Percentiles rank a stretch among this genome's conserved stretches.
Conservation (phyloP, 2,329 filamentous ascomycete genomes). For the Botrytis hyacinthi region DNA sequence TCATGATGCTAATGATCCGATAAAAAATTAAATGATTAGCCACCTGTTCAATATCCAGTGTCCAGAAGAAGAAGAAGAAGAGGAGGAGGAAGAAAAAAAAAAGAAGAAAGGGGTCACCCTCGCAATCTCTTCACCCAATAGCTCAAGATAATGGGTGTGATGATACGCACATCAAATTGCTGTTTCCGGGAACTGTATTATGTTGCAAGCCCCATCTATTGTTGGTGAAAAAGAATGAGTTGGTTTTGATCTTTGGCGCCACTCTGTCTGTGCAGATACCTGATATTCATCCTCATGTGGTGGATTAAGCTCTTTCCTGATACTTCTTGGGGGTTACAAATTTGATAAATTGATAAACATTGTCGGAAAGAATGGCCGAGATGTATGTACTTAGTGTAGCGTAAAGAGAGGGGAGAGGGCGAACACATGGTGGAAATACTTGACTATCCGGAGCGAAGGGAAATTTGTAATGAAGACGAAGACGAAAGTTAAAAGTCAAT, state of each 20-base stretch:
- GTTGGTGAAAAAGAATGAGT: background rate
- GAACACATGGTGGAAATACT: background rate
- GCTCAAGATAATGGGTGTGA: background rate
- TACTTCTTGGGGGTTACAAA: background rate
- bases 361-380: background rate
- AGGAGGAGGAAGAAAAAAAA: background rate
- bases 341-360: background rate
- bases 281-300: background rate
- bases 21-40: background rate
- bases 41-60: background rate
- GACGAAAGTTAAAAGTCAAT: background rate
- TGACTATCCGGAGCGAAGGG: background rate
- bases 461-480: background rate
- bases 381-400: background rate
- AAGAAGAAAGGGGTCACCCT: background rate
- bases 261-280: background rate
- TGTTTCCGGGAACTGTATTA: background rate
- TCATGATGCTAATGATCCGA: conserved; percentile 7
- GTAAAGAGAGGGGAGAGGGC: background rate
- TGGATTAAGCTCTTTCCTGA: background rate
- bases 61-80: conserved; percentile 4
- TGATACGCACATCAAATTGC: conserved; percentile 11
- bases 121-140: background rate
- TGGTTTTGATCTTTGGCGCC: background rate
- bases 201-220: background rate